Evolutionary conservation across 139 green algal genomes (phyloP), one percentile per base, ranked within the genome.

Genomic region (Picochlorum sp.): DNA sequence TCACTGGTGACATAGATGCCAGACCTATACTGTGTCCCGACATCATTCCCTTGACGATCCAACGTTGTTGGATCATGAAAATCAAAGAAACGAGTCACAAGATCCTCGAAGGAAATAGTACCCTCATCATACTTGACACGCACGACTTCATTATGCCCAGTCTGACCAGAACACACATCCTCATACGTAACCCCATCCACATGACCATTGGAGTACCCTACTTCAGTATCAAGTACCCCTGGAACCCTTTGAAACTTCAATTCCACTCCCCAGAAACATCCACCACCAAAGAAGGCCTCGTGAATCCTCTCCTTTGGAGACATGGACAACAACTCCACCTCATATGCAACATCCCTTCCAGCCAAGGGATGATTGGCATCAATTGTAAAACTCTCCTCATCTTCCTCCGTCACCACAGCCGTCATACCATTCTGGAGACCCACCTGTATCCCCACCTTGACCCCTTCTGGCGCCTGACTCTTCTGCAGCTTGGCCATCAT

Each of bases 81-180:
- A 5, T 66, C 45, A 60, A 74, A 94, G 64, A 95, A 94, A 23
- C 74, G 69, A 20, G 89, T 69, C 24, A 95, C 68, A 28, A 96
- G 79, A 24, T 85, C 7, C 6, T 83, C 72, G 58, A 85, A 91
- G 2, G 54, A 63, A 50, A 78, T 60, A 41, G 51, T 21, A 26
- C 44, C 45, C 0, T 82, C 68, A 69, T 94, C 74, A 57, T 86
- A 95, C 62, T 71, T 66, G 41, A 95, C 76, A 73, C 91, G 80
- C 45, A 97, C 88, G 28, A 87, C 90, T 64, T 96, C 90, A 10
- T 70, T 60, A 60, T 90, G 83, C 16, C 83, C 83, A 3, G 83
- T 90, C 38, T 57, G 31, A 21, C 83, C 83, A n/a, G 18, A 56
- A 69, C 83, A 90, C 18, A 89, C 83, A 23, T 71, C 41, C 63